These are phyloP conservation scores for Ambrosiella beaveri DNA, from an alignment of 2,329 filamentous ascomycete genomes.

Conservation along the genomic window DNA sequence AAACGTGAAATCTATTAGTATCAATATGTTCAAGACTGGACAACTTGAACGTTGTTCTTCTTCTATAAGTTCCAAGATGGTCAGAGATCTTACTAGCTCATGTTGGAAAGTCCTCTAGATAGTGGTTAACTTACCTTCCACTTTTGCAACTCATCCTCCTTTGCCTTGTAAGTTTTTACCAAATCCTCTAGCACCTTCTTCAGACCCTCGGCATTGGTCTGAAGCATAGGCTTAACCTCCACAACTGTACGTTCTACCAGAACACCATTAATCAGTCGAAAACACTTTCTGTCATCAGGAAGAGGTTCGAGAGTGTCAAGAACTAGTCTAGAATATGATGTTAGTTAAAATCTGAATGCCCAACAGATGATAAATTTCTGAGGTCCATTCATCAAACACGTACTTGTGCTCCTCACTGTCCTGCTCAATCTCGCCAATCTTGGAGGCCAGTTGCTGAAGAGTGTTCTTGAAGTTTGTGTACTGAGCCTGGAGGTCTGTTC, in stretches of 20 bases:
- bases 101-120: background rate
- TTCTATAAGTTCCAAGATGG: slow-evolving; percentile 36
- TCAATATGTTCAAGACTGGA: slow-evolving; percentile 44
- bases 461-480: slow-evolving; percentile 63
- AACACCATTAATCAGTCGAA: slow-evolving; percentile 96
- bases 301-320: slow-evolving; percentile 80
- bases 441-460: slow-evolving; percentile 82
- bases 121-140: slow-evolving; percentile 63
- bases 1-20: background rate
- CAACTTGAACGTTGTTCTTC: slow-evolving; percentile 77
- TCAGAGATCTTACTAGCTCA: background rate
- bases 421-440: slow-evolving; percentile 94
- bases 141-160: slow-evolving; percentile 88
- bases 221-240: slow-evolving; percentile 77
- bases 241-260: slow-evolving; percentile 85
- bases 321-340: slow-evolving; percentile 49
- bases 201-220: slow-evolving; percentile 85
- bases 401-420: slow-evolving; percentile 98
- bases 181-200: slow-evolving; percentile 89
- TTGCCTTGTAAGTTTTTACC: slow-evolving; percentile 87
- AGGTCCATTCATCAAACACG: slow-evolving; percentile 21
- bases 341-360: background rate
- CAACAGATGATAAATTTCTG: background rate
- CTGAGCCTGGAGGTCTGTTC: slow-evolving; percentile 57
- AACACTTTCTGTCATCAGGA: slow-evolving; percentile 77